A percentile compares a stretch with the other conserved stretches of the same genome.
Evolutionary conservation across 2,329 filamentous ascomycete species (phyloP).

Genomic region (Tolypocladium capitatum): DNA sequence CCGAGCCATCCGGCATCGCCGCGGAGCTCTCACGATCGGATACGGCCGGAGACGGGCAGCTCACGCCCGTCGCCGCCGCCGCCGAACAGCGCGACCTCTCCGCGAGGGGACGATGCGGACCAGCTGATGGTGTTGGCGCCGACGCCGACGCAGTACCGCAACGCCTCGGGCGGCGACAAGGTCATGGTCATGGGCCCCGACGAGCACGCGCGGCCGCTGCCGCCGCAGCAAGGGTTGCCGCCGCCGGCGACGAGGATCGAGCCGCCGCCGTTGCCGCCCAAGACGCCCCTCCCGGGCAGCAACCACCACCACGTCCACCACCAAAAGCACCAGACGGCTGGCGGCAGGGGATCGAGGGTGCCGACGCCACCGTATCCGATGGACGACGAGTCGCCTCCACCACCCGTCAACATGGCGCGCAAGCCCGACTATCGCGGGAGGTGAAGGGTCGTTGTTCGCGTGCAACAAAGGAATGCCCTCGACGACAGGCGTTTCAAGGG

Average conservation of each 20-base stretch:
- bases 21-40: constrained; percentile 35
- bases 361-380: constrained; percentile 62
- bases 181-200: constrained; percentile 51
- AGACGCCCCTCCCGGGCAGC: constrained; percentile 54
- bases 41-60: constrained; percentile 20
- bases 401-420: constrained; percentile 69
- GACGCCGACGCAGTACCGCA: constrained; percentile 44
- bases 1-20: constrained; percentile 29
- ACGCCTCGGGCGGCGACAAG: constrained; percentile 49
- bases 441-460: background rate
- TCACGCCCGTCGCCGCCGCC: constrained; percentile 17
- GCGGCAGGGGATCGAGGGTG: constrained; percentile 19
- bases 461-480: background rate
- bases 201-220: constrained; percentile 34
- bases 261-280: constrained; percentile 63
- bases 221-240: constrained; percentile 18
- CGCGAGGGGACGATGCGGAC: constrained; percentile 31
- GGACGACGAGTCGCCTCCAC: constrained; percentile 66
- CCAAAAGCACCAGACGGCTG: constrained; percentile 14
- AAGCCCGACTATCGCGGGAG: constrained; percentile 58
- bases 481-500: background rate
- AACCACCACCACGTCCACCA: constrained; percentile 6
- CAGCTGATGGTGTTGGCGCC: constrained; percentile 43
- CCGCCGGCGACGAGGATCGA: constrained; percentile 28
- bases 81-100: constrained; percentile 15